Evolutionary conservation across 345 rosid genomes (phyloP), one percentile per base, ranked within the genome.

Genomic region (Cardamine resedifolia): DNA sequence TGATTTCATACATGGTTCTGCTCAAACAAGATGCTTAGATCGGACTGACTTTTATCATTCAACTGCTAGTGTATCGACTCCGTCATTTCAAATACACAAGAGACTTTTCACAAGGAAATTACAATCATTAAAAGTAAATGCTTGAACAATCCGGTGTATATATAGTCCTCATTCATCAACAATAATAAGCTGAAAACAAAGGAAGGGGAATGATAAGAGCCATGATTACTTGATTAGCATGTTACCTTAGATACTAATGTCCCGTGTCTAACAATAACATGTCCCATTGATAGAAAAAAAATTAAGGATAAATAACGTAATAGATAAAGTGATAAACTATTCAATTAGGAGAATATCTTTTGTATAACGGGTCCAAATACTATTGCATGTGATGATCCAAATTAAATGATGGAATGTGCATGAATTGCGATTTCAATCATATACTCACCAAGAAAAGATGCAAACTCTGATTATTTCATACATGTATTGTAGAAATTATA

Each of bases 191-290:
- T 57, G 62, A 61, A 68, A 62, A 36, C 7, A 31, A 28, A 67
- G 26, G 79, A 82, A 75, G 74, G 59, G 65, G 72, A 71, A 61
- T 78, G 69, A 78, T 58, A 60, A 64, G 62, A 55, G 65, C 59
- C 56, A 81, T 79, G 72, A 81, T 71, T 68, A 79, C 10, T 44
- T 78, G 72, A 84, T 71, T 68, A 77, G 82, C 87, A 85, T 80
- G 88, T 81, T 85, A 81, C 79, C 61, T 67, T 65, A 27, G 87
- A 80, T 74, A 72, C 82, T 63, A 71, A 23, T 68, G 63, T 67
- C 69, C 16, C 63, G 23, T 60, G 64, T 51, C 41, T 18, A 33
- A 75, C 53, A 26, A 74, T 57, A 66, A 52, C 38, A 68, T 38
- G 52, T 28, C 53, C 21, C 23, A 41, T 24, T 34, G 59, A 34